phyloP scores from a whole-genome alignment of 1,284 basidiomycete genomes.

The Tremellales sp. region DNA sequence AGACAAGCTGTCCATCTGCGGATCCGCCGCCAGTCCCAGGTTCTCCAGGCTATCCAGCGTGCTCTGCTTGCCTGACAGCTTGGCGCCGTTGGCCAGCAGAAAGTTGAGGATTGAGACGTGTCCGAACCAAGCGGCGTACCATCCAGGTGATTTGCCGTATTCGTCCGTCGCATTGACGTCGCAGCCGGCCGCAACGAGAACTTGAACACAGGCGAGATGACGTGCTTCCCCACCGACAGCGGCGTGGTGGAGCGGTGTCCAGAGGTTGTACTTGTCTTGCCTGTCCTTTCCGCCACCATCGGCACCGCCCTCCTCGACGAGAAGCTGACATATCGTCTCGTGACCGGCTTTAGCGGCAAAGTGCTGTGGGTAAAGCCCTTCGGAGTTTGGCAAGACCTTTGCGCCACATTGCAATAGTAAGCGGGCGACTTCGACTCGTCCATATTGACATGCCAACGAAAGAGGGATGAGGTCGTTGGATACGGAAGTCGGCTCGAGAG shows the following conservation, averaged over 20 bases:
- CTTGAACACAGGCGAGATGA: slow-evolving; percentile 67
- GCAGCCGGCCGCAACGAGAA: slow-evolving; percentile 74
- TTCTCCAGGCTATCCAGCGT: slow-evolving; percentile 38
- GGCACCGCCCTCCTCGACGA: slow-evolving; percentile 59
- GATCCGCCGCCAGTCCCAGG: slow-evolving; percentile 43
- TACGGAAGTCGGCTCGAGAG: slow-evolving; percentile 55
- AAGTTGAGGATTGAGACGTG: slow-evolving; percentile 72
- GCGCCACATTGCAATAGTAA: slow-evolving; percentile 75
- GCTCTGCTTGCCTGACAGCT: slow-evolving; percentile 33
- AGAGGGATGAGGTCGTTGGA: slow-evolving; percentile 76
- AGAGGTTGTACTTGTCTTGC: slow-evolving; percentile 93
- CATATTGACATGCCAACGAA: slow-evolving; percentile 84
- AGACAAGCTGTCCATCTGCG: slow-evolving; percentile 43
- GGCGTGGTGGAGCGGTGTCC: slow-evolving; percentile 97
- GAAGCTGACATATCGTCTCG: slow-evolving; percentile 69
- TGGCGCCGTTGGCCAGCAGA: slow-evolving; percentile 59
- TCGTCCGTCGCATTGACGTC: slow-evolving; percentile 77
- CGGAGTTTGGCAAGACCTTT: slow-evolving; percentile 76
- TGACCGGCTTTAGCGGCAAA: slow-evolving; percentile 97
- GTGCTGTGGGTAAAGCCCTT: slow-evolving; percentile 94
- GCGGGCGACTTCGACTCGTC: slow-evolving; percentile 77
- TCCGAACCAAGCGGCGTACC: slow-evolving; percentile 98
- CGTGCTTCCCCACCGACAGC: slow-evolving; percentile 67
- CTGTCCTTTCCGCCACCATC: slow-evolving; percentile 68
- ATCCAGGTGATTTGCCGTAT: slow-evolving; percentile 75